Percentiles rank a stretch among this genome's conserved stretches.
phyloP scores from a whole-genome alignment of 2,329 filamentous ascomycete species.

The Anthostomella pinea region DNA sequence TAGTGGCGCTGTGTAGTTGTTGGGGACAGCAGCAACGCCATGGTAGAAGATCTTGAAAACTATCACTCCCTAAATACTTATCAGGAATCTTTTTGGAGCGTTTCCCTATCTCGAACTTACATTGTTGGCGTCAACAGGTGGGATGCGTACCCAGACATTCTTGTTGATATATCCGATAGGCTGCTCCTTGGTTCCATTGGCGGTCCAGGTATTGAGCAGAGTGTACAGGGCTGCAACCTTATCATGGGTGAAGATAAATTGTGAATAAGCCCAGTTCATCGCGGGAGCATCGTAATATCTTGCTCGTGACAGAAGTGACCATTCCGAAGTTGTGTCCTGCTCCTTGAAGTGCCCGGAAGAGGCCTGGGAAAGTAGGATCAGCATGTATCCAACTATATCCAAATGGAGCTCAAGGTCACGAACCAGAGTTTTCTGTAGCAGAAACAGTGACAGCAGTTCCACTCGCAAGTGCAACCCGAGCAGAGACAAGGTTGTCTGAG shows the following conservation, averaged over 20 bases:
- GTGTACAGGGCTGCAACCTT: constrained; percentile 48
- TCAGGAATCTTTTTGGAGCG: neutral
- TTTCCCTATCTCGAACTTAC: constrained; percentile 10
- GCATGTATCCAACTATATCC: too few species aligned
- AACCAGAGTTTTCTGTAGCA: constrained; percentile 35
- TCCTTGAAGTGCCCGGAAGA: constrained; percentile 58
- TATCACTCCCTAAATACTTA: constrained; percentile 14
- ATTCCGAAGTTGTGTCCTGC: constrained; percentile 61
- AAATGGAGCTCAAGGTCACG: too few species aligned
- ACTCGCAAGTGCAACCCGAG: constrained; percentile 50
- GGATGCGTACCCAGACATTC: constrained; percentile 11
- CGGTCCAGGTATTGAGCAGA: constrained; percentile 43
- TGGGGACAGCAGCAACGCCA: constrained; percentile 14
- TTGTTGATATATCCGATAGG: constrained; percentile 16
- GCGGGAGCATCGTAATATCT: constrained; percentile 46
- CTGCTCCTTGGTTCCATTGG: constrained; percentile 33
- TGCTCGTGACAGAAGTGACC: constrained; percentile 47
- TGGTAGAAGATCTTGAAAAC: constrained; percentile 20
- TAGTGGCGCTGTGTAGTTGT: constrained; percentile 15
- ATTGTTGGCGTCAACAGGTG: constrained; percentile 10
- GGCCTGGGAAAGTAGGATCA: too few species aligned
- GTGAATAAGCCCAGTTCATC: constrained; percentile 41
- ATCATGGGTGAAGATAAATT: constrained; percentile 44
- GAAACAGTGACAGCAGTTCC: constrained; percentile 40
- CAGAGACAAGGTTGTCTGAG: constrained; percentile 49